These are phyloP conservation scores for Hyaloscypha variabilis DNA, from an alignment of 495 filamentous ascomycete species.

Conservation along the genomic window DNA sequence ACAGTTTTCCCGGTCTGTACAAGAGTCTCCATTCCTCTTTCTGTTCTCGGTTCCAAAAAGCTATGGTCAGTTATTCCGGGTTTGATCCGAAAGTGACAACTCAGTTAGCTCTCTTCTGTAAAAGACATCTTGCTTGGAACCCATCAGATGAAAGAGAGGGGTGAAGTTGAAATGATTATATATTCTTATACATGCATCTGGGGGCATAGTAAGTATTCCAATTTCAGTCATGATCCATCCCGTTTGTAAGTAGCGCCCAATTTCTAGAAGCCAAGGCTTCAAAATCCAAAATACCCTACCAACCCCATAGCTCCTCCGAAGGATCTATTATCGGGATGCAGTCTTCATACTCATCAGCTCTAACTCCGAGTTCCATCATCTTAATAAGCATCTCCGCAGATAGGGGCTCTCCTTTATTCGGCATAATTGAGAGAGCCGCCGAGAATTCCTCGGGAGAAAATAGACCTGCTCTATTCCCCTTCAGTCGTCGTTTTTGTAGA, in stretches of 20 bases:
- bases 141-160: not conserved
- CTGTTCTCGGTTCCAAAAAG: too few relatives aligned
- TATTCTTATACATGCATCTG: not conserved
- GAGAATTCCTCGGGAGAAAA: not conserved
- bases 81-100: too few relatives aligned
- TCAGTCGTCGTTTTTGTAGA: not conserved
- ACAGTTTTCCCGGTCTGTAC: too few relatives aligned
- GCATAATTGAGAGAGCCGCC: not conserved
- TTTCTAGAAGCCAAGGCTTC: not conserved
- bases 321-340: not conserved
- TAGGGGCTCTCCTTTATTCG: not conserved
- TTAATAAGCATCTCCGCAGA: not conserved
- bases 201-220: not conserved
- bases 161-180: not conserved
- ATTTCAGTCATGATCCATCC: not conserved
- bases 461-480: not conserved
- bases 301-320: not conserved
- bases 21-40: too few relatives aligned
- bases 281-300: not conserved
- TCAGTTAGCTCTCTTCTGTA: too few relatives aligned
- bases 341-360: not conserved
- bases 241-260: not conserved
- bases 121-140: too few relatives aligned
- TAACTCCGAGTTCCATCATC: not conserved
- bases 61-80: too few relatives aligned